Base-by-base conservation (phyloP, 225 moss, liverwort and hornwort genomes). In the Marchantia polymorpha region DNA sequence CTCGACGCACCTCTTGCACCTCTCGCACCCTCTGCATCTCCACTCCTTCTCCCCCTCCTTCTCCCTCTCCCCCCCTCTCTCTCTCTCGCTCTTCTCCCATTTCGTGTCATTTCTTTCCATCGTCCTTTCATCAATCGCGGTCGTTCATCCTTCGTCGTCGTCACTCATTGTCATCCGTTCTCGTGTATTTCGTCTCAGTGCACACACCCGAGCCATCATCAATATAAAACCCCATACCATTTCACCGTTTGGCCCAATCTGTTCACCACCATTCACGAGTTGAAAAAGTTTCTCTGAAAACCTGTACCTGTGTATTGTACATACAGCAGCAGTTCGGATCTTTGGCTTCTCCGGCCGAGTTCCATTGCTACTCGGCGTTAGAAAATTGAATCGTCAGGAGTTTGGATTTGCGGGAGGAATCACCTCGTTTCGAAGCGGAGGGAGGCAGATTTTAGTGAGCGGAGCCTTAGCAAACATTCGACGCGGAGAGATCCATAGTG, bases 1-100 rank as follows among this genome's bases (percentile, higher is more conserved):
- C 22, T 6, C 70, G 70, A 70, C 70, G 70, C 70, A 70, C 70
- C 8, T 67, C 69, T 48, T 69, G 69, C 69, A 47, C 50, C 17
- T 29, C n/a, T n/a, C n/a, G n/a, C n/a, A 9, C 19, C 22, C n/a
- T 49, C 46, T 71, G 29, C 67, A 19, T 30, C 65, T 66, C 27
- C 27, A 25, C 12, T 11, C 27, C 20, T 20, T 13, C 56, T 58
- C 56, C 56, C 56, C 3, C 29, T 19, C 30, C 66, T 25, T 29
- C 65, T 65, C 27, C 25, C 27, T 25, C 23, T 65, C n/a, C n/a
- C n/a, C n/a, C n/a, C n/a, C n/a, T n/a, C 3, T 66, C 3, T 2
- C 27, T 4, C 29, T 67, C 67, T 13, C 69, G 4, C 17, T 47
- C 9, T 7, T 30, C 12, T 7, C 19, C 5, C 39, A 5, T 5